Base-by-base conservation (phyloP, 495 filamentous ascomycete species). In the Aspergillus biplanus region DNA sequence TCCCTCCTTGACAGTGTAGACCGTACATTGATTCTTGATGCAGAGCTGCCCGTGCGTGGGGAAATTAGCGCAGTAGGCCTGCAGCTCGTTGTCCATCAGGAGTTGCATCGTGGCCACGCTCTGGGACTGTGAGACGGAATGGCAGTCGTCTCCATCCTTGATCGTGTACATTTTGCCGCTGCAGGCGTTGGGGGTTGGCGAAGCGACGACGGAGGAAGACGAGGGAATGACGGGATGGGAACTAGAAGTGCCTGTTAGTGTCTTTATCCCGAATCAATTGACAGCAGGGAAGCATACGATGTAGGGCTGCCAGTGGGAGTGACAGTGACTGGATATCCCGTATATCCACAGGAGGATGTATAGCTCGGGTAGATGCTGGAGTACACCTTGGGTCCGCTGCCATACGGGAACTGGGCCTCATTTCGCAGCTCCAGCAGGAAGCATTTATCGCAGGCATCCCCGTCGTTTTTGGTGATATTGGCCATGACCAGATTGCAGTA, bases 371-470 rank as follows among this genome's bases (percentile, higher is more conserved):
- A 58, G 11, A 33, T 18, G 27, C 21, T 32, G 12, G 55, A 58
- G 55, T 58, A 58, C 16, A 58, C 55, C 12, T 58, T 32, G 6
- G 55, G 55, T 32, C 55, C 55, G 33, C 55, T 58, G 9, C 55
- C 55, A 46, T 58, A 58, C 4, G 55, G 55, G 21, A 15, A 58
- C 55, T 58, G 55, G 34, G 55, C 55, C 35, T 58, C 55, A 7
- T 58, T 5, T 16, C 55, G 55, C 8, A 58, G 55, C 13, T 58
- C 46, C 35, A 58, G 21, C 34, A 58, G 55, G 7, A 47, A 31
- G 32, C 55, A 58, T 37, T 58, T 35, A 18, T 58, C 11, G 16
- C 55, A 58, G 11, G 18, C 37, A 47, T 58, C 21, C 16, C 55
- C 55, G n/a, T 32, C 55, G 27, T 58, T 58, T 37, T 58, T 8